Conservation (phyloP, 1,284 basidiomycete genomes). For the Cystobasidium slooffiae region DNA sequence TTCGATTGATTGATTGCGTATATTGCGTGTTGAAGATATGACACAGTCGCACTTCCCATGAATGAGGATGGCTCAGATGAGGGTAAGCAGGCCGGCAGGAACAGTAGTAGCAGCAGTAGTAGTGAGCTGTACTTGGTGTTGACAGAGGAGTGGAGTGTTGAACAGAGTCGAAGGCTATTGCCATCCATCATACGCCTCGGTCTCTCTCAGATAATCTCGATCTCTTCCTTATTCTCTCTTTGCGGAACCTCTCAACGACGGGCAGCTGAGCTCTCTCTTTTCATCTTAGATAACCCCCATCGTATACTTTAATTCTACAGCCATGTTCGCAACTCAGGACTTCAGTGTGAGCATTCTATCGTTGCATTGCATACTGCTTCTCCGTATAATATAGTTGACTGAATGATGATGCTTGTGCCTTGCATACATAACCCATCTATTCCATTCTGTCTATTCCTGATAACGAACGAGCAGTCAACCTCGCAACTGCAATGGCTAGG, state of each 20-base stretch:
- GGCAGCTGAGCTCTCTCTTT: too few species aligned
- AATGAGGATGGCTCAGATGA: background rate
- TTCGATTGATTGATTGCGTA: constrained; percentile 2
- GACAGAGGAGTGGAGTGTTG: too few species aligned
- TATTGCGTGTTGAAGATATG: background rate
- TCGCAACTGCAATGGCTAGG: constrained; percentile 92
- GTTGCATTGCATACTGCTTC: background rate
- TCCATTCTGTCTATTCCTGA: too few species aligned
- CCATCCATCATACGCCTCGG: too few species aligned
- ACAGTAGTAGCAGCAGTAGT: too few species aligned
- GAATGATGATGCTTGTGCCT: too few species aligned
- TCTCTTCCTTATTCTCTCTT: too few species aligned
- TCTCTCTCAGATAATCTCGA: too few species aligned
- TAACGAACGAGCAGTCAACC: constrained; percentile 17
- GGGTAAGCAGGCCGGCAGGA: too few species aligned
- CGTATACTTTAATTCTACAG: background rate
- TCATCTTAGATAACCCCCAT: background rate
- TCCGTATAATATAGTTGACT: background rate
- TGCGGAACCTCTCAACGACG: too few species aligned
- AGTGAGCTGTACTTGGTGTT: too few species aligned
- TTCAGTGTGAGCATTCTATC: constrained; percentile 9
- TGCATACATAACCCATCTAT: background rate
- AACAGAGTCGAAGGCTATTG: too few species aligned
- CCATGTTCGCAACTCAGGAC: constrained; percentile 5
- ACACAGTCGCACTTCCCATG: background rate